Evolutionary conservation across 2,329 filamentous ascomycete genomes (phyloP), one percentile per base, ranked within the genome.

Genomic region (Botryotinia globosa): DNA sequence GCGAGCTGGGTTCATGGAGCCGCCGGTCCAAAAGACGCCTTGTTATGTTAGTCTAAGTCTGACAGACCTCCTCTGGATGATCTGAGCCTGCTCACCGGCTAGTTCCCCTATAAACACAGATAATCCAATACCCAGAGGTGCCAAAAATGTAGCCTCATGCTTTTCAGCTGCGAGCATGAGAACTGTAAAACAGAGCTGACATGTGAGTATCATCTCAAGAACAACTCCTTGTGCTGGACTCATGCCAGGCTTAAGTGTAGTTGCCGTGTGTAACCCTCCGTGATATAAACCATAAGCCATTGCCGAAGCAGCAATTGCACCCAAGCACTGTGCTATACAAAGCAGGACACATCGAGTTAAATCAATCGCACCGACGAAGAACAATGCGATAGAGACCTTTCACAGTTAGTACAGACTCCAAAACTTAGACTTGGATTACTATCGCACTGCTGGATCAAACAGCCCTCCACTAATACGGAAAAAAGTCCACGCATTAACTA

Each of bases 161-260:
- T 86, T 85, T 78, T 86, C 85, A 39, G 84, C 84, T 34, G 85
- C 85, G n/a, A 86, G 81, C 84, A 86, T 85, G 74, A 86, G 85
- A 70, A 86, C 85, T 18, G 84, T 83, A 72, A 86, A 85, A 22
- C 85, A 81, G 39, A 87, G 75, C 74, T 86, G 83, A 18, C 84
- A 82, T 4, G 85, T 86, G 25, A 86, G 78, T 44, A 87, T 80
- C 75, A 85, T 84, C 74, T 87, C 85, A 56, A 87, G 85, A 72
- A 86, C 83, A 34, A 86, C 79, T n/a, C 85, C 85, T 75, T 85
- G 84, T 2, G 81, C 83, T 4, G 83, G 73, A 20, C 81, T 81
- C 2, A 83, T 82, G 9, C 81, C 82, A 32, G 80, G 81, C 48
- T 81, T 80, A 1, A 86, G 81, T 0, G 78, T 81, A 10, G 84